Base-by-base conservation (phyloP, 441 rosid genomes). In the Syzygium malaccense region DNA sequence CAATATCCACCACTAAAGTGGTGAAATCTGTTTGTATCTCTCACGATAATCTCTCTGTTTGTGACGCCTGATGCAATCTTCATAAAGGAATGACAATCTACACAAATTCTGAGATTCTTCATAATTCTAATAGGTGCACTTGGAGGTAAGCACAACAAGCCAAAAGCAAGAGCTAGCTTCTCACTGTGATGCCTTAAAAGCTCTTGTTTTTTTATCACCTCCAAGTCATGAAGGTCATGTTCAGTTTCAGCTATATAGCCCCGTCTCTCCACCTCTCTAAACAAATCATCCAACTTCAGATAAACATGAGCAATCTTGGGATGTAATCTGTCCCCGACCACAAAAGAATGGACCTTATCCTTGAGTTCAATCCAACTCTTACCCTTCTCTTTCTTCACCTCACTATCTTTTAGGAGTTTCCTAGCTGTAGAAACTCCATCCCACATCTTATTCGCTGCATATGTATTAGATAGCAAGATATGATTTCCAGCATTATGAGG, bases 401-500 rank as follows among this genome's bases (percentile, higher is more conserved):
- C 91, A 23, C 88, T 88, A 45, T 94, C 97, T 90, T 93, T 94
- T 20, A 97, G 92, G 66, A 93, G 33, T 92, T 93, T 95, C 90
- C 98, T 93, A 54, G 95, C 86, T 64, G 89, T 91, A 25, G 95
- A 95, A 48, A 93, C 98, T 62, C 93, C 95, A 62, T 93, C 95
- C 98, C 98, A 95, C 86, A 90, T 92, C 60, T 89, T 92, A 85
- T 91, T 91, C 3, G 94, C 94, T 3, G 98, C 98, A 90, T 95
- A 96, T 54, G 91, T 89, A 87, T 95, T 95, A 25, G 98, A 94
- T 58, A 97, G 89, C 88, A 95, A 87, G 58, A 96, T 92, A 90
- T 95, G 94, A 92, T 95, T 97, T 90, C 98, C 98, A 0, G 96
- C 97, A 86, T 95, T 97, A 55, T 93, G 92, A 53, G 99, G 97